A percentile compares a stretch with the other conserved stretches of the same genome.
Evolutionary conservation across 805 yeast genomes (phyloP).

Genomic region (Kluyveromyces nonfermentans): DNA sequence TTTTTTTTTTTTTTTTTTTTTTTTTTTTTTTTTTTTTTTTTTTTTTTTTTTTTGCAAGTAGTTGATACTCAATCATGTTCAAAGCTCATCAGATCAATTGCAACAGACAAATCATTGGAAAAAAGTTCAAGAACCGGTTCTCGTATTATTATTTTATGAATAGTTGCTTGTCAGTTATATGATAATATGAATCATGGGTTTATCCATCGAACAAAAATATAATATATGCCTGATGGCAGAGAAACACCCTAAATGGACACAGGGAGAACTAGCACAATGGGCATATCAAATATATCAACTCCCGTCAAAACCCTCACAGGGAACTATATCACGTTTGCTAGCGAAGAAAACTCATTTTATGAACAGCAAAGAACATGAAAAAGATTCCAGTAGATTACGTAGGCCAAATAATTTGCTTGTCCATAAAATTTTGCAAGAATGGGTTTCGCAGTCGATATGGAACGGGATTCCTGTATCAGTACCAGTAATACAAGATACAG

Average conservation of each 20-base stretch:
- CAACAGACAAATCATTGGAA: neutral
- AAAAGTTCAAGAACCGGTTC: neutral
- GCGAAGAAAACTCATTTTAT: slow-evolving; percentile 42
- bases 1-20: too few species aligned
- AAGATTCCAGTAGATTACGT: slow-evolving; percentile 37
- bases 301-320: slow-evolving; percentile 51
- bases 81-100: neutral
- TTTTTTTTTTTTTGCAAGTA: too few species aligned
- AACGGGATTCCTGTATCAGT: slow-evolving; percentile 55
- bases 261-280: slow-evolving; percentile 55
- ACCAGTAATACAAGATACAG: slow-evolving; percentile 54
- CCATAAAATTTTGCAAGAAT: slow-evolving; percentile 53
- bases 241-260: slow-evolving; percentile 61
- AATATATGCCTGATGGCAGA: slow-evolving; percentile 61
- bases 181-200: slow-evolving; percentile 35
- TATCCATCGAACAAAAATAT: slow-evolving; percentile 42
- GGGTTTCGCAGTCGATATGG: slow-evolving; percentile 63
- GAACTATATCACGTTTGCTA: slow-evolving; percentile 53
- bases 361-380: slow-evolving; percentile 37
- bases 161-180: neutral
- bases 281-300: slow-evolving; percentile 47
- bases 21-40: too few species aligned
- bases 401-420: slow-evolving; percentile 47
- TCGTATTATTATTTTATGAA: neutral
- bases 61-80: too few species aligned